Evolutionary conservation across 148 eudicot genomes (phyloP).

Genomic region (Chenopodium album): DNA sequence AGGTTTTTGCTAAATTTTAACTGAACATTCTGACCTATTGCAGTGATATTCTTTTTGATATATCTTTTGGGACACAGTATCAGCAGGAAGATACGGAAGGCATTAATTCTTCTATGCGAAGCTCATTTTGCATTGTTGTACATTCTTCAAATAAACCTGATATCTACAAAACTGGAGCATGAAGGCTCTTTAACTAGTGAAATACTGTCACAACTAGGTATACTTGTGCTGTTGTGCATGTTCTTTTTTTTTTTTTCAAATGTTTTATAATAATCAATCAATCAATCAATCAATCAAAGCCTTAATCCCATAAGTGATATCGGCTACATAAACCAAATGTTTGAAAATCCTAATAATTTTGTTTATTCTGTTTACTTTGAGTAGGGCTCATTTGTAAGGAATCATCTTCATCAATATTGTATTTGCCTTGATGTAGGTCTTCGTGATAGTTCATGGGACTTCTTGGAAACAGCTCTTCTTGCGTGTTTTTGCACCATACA

Average conservation of each 20-base stretch:
- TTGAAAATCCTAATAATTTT: neutral
- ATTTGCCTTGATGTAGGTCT: slow-evolving; percentile 55
- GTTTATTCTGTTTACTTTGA: neutral
- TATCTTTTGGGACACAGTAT: slow-evolving; percentile 82
- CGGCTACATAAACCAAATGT: too few species aligned
- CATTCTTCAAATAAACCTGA: slow-evolving; percentile 74
- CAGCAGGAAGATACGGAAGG: slow-evolving; percentile 62
- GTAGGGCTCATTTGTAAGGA: neutral
- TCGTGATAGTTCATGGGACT: slow-evolving; percentile 73
- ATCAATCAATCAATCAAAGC: too few species aligned
- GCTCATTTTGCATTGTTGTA: slow-evolving; percentile 87
- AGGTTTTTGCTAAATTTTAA: slow-evolving; percentile 16
- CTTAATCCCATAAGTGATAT: too few species aligned
- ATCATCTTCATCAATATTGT: slow-evolving; percentile 10
- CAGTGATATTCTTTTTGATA: slow-evolving; percentile 94
- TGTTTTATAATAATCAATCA: neutral
- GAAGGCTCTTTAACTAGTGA: slow-evolving; percentile 56
- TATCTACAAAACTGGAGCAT: slow-evolving; percentile 52
- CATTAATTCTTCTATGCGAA: slow-evolving; percentile 86
- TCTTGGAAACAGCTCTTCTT: slow-evolving; percentile 82
- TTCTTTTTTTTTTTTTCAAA: neutral
- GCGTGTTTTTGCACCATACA: slow-evolving; percentile 95
- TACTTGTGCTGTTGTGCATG: slow-evolving; percentile 16
- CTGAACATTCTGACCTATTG: slow-evolving; percentile 30
- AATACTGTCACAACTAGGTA: slow-evolving; percentile 83